Evolutionary conservation across 2,329 filamentous ascomycete genomes (phyloP).

Genomic region (Blumeria graminis): DNA sequence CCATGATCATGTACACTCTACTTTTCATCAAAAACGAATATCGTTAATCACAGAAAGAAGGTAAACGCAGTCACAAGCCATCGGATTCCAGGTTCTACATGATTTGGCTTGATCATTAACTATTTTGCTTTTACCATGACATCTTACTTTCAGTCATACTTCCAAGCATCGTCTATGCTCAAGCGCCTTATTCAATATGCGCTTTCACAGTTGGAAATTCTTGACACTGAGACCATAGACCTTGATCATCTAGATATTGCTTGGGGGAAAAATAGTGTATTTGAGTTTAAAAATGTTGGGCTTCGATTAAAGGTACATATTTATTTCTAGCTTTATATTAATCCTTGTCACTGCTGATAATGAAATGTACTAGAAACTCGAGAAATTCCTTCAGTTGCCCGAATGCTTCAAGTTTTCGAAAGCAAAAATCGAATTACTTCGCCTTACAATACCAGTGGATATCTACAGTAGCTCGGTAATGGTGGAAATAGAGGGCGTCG

Average conservation of each 20-base stretch:
- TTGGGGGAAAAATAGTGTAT: slow-evolving; percentile 55
- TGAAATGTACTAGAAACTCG: slow-evolving; percentile 39
- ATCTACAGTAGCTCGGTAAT: slow-evolving; percentile 66
- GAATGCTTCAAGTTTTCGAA: slow-evolving; percentile 43
- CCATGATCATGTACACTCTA: too few relatives aligned
- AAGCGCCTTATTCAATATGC: slow-evolving; percentile 76
- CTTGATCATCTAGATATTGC: slow-evolving; percentile 67
- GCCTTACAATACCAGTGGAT: slow-evolving; percentile 67
- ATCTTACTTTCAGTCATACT: slow-evolving; percentile 15
- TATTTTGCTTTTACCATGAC: slow-evolving; percentile 10
- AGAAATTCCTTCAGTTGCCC: slow-evolving; percentile 50
- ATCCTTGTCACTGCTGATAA: slow-evolving; percentile 6
- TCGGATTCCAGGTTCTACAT: too few relatives aligned
- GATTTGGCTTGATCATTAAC: too few relatives aligned
- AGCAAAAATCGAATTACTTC: slow-evolving; percentile 52
- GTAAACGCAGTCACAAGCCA: too few relatives aligned
- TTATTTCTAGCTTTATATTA: background rate
- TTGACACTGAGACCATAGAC: slow-evolving; percentile 71
- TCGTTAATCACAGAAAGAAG: too few relatives aligned
- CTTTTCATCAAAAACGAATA: too few relatives aligned
- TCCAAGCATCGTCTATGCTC: slow-evolving; percentile 40
- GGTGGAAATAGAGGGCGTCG: slow-evolving; percentile 60
- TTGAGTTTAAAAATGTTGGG: slow-evolving; percentile 73
- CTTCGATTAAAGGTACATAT: slow-evolving; percentile 44
- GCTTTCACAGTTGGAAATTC: slow-evolving; percentile 56